Base-by-base conservation (phyloP, 148 eudicot species). In the Cornus kousa region DNA sequence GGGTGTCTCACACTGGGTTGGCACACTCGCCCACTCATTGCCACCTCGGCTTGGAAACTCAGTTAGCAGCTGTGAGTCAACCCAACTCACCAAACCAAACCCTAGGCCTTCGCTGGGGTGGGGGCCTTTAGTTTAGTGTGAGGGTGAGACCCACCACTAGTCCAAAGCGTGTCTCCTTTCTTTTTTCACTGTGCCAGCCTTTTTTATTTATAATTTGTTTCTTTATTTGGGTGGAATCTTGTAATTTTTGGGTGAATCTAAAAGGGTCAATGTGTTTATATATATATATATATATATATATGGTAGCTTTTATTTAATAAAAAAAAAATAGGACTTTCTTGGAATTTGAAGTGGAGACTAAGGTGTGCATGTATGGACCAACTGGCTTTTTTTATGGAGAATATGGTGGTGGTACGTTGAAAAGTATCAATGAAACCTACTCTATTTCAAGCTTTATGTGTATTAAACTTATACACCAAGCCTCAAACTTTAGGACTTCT, bases 1-100 rank as follows among this genome's bases (percentile, higher is more conserved):
- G 98, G 97, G n/a, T 90, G 97, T 71, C 40, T 94, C 64, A 90
- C 83, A 91, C 74, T 94, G 75, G 93, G 93, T 4, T 91, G 95
- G 94, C 94, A 91, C 33, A 88, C 84, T 9, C 80, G 97, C 71
- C 93, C 97, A 9, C 84, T 91, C 6, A 88, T 93, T n/a, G 86
- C 93, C 9, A 88, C 97, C 37, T 93, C 97, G 16, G 97, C 95
- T 24, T 93, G 97, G 97, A 85, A 69, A 76, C 80, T 79, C 72
- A 59, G 82, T 12, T 67, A 53, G 59, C 8, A 62, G 20, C 48
- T 24, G 83, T 24, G 83, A 81, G 83, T 67, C 39, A 13, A 66
- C 35, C 48, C 62, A 35, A 66, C 50, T 65, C 62, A 35, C 24
- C 22, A n/a, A 35, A 35, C 10, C 62, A 50, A 53, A 7, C 75